Evolutionary conservation across 2,329 filamentous ascomycete species (phyloP), one percentile per base, ranked within the genome.

Genomic region (Monascus ruber): DNA sequence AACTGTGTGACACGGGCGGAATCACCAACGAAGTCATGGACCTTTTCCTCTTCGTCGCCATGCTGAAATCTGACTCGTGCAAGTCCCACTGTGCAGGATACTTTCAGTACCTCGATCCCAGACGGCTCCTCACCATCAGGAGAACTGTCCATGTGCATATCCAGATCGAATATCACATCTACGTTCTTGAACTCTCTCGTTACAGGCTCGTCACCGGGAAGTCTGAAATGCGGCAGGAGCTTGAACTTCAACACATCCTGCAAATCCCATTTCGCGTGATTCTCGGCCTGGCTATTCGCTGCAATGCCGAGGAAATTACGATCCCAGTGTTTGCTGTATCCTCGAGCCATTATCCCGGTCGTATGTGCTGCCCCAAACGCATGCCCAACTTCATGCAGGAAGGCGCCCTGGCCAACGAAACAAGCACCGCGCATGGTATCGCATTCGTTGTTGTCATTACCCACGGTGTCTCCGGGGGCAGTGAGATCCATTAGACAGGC

Each of bases 361-460:
- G 50, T 52, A 38, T 60, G 53, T 8, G 50, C 45, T 5, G 52
- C 58, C 4, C 58, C 58, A 43, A 64, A 62, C 10, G 61, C 60
- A 46, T 60, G 57, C 10, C 58, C 59, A 5, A 64, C 53, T 42
- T 62, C 54, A 33, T 60, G 56, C n/a, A 63, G 42, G 35, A 58
- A 58, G 6, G 58, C 56, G 2, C 56, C 58, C 46, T 63, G 59
- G 1, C 60, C 56, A 10, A 70, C 54, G 5, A 63, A 59, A 42
- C 68, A 71, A 5, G 68, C 65, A 41, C 65, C 63, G 58, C 66
- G 66, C 53, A 69, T 62, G 11, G 60, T 62, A 1, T 43, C 47
- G 40, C 66, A 70, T 41, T 69, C 59, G 24, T 56, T 56, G 35
- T 66, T 66, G 38, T 69, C 63, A 40, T 68, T 63, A 0, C 59